These are phyloP conservation scores for Trichosporon sp. DNA, from an alignment of 1,284 basidiomycete genomes.

Conservation along the genomic window DNA sequence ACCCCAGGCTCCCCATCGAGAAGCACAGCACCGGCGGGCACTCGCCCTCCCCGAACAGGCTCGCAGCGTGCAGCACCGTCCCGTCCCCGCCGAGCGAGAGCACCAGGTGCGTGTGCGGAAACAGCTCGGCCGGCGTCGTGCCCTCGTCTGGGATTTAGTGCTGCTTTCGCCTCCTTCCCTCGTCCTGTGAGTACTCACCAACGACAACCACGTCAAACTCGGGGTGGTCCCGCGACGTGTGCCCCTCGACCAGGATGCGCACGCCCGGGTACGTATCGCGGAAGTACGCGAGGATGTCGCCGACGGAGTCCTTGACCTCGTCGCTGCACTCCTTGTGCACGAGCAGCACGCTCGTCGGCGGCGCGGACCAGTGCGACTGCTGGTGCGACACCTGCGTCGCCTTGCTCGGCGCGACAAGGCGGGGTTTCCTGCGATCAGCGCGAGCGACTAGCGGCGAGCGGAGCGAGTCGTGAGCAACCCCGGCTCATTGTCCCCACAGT, in stretches of 20 bases:
- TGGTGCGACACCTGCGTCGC: not conserved
- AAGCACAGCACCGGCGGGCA: conserved; percentile 94
- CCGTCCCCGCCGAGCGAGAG: conserved; percentile 93
- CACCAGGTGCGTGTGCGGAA: conserved; percentile 64
- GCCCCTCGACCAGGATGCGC: conserved; percentile 35
- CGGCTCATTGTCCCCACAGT: no score
- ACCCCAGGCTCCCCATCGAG: conserved; percentile 92
- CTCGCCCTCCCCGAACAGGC: conserved; percentile 76
- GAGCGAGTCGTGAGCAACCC: no score
- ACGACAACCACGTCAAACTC: conserved; percentile 29
- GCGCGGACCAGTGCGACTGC: conserved; percentile 5
- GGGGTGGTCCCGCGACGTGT: conserved; percentile 34
- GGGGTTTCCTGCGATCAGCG: not conserved
- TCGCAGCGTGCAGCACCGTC: conserved; percentile 88
- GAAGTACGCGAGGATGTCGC: conserved; percentile 44
- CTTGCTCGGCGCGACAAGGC: not conserved
- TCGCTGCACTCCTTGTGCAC: conserved; percentile 53
- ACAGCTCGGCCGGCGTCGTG: conserved; percentile 22
- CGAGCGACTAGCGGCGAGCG: no score
- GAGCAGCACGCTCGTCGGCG: conserved; percentile 49
- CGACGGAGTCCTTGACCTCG: conserved; percentile 47
- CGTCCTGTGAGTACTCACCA: not conserved
- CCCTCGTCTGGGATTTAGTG: not conserved
- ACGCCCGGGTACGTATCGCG: conserved; percentile 25
- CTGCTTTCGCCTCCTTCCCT: not conserved